Conservation (phyloP, 805 yeast species). For the Suhomyces xylopsoci region DNA sequence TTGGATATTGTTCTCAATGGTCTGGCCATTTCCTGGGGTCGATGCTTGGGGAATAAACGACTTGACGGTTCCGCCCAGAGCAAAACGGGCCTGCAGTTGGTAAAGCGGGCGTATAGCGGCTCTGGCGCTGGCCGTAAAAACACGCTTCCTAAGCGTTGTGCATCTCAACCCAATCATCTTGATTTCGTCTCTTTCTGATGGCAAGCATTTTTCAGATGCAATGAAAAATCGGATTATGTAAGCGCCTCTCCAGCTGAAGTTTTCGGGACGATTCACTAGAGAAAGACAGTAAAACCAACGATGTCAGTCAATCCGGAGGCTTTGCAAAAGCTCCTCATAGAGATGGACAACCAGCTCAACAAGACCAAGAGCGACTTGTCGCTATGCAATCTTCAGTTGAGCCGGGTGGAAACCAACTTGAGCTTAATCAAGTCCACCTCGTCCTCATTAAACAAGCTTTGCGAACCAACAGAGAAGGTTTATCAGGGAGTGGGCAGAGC, state of each 20-base stretch:
- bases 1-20: conserved; percentile 34
- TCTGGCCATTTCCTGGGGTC: conserved; percentile 1
- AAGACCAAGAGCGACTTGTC: conserved; percentile 58
- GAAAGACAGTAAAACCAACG: background rate
- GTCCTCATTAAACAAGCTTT: conserved; percentile 46
- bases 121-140: background rate
- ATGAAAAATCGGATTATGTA: background rate
- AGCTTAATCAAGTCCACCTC: conserved; percentile 56
- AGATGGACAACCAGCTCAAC: conserved; percentile 64
- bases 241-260: background rate
- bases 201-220: background rate
- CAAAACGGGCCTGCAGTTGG: background rate
- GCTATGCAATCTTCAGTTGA: conserved; percentile 51
- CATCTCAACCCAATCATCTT: background rate
- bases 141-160: background rate
- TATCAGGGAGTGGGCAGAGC: conserved; percentile 88
- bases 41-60: conserved; percentile 1
- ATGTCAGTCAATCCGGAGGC: conserved; percentile 41
- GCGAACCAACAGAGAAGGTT: conserved; percentile 46
- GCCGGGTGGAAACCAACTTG: conserved; percentile 47
- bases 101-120: background rate
- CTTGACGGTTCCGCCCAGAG: conserved; percentile 4
- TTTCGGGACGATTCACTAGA: background rate
- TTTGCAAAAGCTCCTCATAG: conserved; percentile 53
- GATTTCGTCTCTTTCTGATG: background rate